Conservation (phyloP, 805 yeast genomes). For the Myxozyma geophila region DNA sequence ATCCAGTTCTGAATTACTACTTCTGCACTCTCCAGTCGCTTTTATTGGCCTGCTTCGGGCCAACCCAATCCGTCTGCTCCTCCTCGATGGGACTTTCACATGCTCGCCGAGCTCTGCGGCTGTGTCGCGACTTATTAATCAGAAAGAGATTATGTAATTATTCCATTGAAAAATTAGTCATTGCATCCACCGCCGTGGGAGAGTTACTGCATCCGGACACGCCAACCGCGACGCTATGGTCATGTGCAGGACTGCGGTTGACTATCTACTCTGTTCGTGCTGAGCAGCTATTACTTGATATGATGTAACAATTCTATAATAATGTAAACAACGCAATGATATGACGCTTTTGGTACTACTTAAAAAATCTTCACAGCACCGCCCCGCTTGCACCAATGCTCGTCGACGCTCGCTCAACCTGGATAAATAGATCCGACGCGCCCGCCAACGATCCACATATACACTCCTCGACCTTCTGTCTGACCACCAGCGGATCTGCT, state of each 20-base stretch:
- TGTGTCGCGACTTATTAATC: not conserved
- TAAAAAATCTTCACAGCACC: not conserved
- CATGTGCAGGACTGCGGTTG: no score
- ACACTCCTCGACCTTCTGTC: conserved; percentile 62
- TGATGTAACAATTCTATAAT: no score
- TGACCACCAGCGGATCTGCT: conserved; percentile 64
- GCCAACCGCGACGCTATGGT: no score
- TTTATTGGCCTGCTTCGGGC: not conserved
- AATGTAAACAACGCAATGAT: no score
- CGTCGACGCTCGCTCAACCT: conserved; percentile 27
- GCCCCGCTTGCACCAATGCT: not conserved
- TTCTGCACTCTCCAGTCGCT: not conserved
- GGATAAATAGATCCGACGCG: conserved; percentile 29
- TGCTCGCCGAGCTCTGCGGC: conserved; percentile 4
- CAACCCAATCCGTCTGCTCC: not conserved
- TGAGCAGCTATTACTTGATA: no score
- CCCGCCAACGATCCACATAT: conserved; percentile 44
- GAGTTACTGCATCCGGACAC: no score
- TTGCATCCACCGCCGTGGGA: not conserved
- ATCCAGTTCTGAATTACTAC: not conserved
- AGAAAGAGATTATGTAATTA: not conserved
- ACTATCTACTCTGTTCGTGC: no score
- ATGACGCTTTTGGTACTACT: no score
- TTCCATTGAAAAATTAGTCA: not conserved
- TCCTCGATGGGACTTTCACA: conserved; percentile 10